Conservation (phyloP, 768 basidiomycete species). For the Gymnopilus junonius region DNA sequence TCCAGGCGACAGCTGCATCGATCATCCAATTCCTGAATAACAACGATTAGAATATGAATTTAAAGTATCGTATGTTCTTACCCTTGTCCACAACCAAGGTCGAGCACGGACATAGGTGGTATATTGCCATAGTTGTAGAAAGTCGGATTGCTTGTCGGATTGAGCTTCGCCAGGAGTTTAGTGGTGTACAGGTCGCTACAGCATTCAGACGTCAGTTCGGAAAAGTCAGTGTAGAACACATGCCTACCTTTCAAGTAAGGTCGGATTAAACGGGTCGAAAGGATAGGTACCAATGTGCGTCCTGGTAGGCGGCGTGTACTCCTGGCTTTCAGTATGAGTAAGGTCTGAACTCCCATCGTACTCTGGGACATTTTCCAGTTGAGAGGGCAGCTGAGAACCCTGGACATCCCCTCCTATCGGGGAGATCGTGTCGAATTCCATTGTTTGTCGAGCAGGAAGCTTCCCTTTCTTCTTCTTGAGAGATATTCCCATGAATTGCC, state of each 20-base stretch:
- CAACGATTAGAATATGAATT: not conserved
- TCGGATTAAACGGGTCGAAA: constrained; percentile 51
- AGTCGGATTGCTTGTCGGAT: constrained; percentile 53
- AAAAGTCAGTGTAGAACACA: not conserved
- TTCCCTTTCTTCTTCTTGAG: not conserved
- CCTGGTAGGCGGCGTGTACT: constrained; percentile 20
- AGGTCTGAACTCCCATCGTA: constrained; percentile 4
- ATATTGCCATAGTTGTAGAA: constrained; percentile 55
- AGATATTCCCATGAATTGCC: not conserved
- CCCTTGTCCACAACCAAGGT: constrained; percentile 77
- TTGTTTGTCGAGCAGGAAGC: too few relatives aligned
- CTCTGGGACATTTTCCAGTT: constrained; percentile 1
- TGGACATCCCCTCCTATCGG: not conserved
- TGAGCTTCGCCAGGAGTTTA: constrained; percentile 56
- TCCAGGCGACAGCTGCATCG: constrained; percentile 67
- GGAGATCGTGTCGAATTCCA: not conserved
- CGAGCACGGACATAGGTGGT: constrained; percentile 60
- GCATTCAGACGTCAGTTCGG: constrained; percentile 4
- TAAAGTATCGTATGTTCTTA: constrained; percentile 11
- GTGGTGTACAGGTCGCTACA: constrained; percentile 63
- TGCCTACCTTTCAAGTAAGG: constrained; percentile 60
- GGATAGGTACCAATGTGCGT: constrained; percentile 31
- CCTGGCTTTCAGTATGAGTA: constrained; percentile 11
- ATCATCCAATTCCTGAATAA: constrained; percentile 56
- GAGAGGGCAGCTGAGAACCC: not conserved